Conservation (phyloP, 495 filamentous ascomycete genomes). For the Aspergillus steynii region DNA sequence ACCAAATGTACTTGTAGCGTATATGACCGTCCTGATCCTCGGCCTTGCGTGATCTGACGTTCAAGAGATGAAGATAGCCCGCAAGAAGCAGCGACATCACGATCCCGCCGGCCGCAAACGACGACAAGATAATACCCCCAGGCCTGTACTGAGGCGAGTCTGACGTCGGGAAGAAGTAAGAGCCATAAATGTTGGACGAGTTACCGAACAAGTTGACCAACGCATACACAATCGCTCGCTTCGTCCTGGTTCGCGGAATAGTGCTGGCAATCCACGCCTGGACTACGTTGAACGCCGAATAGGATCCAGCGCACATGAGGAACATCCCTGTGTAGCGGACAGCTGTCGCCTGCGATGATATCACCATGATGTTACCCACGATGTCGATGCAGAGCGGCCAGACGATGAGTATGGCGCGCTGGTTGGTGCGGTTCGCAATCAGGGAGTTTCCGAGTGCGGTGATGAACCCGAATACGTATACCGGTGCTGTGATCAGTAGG, state of each 20-base stretch:
- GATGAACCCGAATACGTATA: constrained; percentile 32
- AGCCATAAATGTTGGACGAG: constrained; percentile 25
- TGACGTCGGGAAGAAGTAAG: constrained; percentile 25
- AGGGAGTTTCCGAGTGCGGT: constrained; percentile 29
- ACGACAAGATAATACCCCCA: constrained; percentile 26
- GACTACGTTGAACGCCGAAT: constrained; percentile 27
- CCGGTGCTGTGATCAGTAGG: constrained; percentile 29
- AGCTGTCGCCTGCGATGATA: constrained; percentile 17
- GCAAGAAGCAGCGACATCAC: constrained; percentile 5
- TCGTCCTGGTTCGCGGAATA: constrained; percentile 22
- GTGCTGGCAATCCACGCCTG: constrained; percentile 24
- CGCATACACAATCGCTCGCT: constrained; percentile 24
- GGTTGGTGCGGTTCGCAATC: constrained; percentile 57
- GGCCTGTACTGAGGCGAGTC: constrained; percentile 21
- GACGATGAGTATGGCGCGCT: constrained; percentile 17
- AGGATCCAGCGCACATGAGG: constrained; percentile 26
- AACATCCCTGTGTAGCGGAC: constrained; percentile 26
- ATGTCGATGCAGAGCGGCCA: constrained; percentile 19
- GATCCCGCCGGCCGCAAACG: constrained; percentile 20
- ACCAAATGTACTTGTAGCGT: constrained; percentile 21
- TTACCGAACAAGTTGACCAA: constrained; percentile 27
- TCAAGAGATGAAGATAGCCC: constrained; percentile 10
- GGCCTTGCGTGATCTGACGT: constrained; percentile 7
- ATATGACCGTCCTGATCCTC: constrained; percentile 17
- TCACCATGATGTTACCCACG: constrained; percentile 22